A percentile compares a stretch with the other conserved stretches of the same genome.
These are phyloP conservation scores for Talaromyces marneffei DNA, from an alignment of 2,329 filamentous ascomycete genomes.

Conservation along the genomic window DNA sequence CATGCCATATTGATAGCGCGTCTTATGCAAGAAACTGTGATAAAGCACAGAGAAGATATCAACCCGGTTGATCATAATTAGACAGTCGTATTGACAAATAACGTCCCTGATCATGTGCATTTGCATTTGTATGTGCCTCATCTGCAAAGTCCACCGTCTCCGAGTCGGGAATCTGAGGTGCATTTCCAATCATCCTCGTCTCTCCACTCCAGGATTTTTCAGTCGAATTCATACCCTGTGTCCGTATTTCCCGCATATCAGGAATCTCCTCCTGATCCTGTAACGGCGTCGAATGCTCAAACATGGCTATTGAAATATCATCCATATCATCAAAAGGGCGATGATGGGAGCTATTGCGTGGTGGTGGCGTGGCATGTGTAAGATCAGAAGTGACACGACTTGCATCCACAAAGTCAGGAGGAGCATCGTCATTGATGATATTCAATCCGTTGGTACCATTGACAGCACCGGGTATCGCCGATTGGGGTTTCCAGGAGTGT, in stretches of 20 bases:
- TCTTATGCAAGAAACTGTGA: neutral
- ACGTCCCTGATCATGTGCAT: neutral
- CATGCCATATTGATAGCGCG: neutral
- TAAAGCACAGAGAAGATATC: neutral
- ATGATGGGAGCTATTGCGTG: conserved; percentile 14
- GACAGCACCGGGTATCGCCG: conserved; percentile 19
- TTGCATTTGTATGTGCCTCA: neutral
- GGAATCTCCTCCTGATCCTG: conserved; percentile 13
- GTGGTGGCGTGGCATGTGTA: conserved; percentile 31
- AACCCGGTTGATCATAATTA: neutral
- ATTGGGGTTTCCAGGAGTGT: conserved; percentile 36
- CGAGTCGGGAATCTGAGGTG: neutral
- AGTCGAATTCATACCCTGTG: conserved; percentile 18
- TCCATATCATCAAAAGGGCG: conserved; percentile 33
- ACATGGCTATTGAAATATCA: conserved; percentile 35
- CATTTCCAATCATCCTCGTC: conserved; percentile 19
- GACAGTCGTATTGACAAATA: neutral
- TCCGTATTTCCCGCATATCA: conserved; percentile 14
- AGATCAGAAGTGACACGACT: conserved; percentile 39
- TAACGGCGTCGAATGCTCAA: conserved; percentile 26
- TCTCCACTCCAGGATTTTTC: conserved; percentile 29
- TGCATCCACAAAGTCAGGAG: conserved; percentile 43
- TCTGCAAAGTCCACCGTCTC: conserved; percentile 3
- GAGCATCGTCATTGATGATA: conserved; percentile 18
- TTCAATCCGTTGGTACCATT: neutral